Base-by-base conservation (phyloP, 805 yeast species). In the Ogataea dorogensis region DNA sequence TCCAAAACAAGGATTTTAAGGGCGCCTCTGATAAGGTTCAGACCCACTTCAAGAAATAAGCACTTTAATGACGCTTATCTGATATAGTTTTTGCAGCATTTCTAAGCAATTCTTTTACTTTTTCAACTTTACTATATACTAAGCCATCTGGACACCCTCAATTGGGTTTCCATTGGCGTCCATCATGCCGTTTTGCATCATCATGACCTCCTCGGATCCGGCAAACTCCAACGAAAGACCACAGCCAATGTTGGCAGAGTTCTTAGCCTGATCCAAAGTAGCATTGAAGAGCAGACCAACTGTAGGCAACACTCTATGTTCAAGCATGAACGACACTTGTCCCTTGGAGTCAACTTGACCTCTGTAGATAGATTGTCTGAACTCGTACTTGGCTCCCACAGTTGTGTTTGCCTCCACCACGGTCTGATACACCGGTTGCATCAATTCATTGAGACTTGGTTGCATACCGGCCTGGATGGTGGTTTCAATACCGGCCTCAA, bases 141-240 rank as follows among this genome's bases (percentile, higher is more conserved):
- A 41, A 18, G 40, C 40, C 42, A 38, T 24, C 25, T 44, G 78
- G 43, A 85, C 86, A 55, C 86, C 86, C 54, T 83, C 87, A 49
- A 84, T 73, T 55, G 93, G 91, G 72, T 84, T 84, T 58, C 93
- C 94, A 56, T 84, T 79, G 50, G 80, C 83, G 59, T 84, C 94
- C 47, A 80, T 64, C 65, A 84, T 70, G 55, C 91, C 91, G 66
- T 83, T 88, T 70, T 84, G 94, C 87, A 83, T 80, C 81, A 85
- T 75, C 74, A 86, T 79, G 53, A 87, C 76, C 70, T 86, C 93
- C 70, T 89, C 95, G 57, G 85, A 80, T 59, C 97, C 97, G 40
- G 93, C 91, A 49, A 93, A 81, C 73, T 93, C 98, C 50, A 93
- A 81, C 71, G 91, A 96, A 54, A 93, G 73, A 64, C 97, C 98